Conservation (phyloP, 2,329 filamentous ascomycete genomes). For the Cytospora chrysosperma region DNA sequence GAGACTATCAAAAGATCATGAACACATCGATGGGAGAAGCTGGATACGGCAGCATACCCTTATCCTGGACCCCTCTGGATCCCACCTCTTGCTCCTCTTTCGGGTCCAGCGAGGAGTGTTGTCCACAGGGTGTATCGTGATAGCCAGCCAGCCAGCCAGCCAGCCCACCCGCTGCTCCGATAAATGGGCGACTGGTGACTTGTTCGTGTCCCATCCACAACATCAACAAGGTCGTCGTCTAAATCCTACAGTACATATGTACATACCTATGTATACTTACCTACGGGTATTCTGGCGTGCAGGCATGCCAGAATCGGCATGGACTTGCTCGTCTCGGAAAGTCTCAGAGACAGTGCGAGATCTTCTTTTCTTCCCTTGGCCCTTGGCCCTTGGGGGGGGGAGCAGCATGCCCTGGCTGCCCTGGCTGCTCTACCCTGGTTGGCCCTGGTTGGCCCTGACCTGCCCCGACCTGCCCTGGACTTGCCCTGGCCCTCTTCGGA, state of each 20-base stretch:
- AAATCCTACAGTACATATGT: too few relatives aligned
- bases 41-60: neutral
- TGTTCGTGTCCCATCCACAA: conserved; percentile 12
- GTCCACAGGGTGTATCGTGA: conserved; percentile 1
- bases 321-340: neutral
- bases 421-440: neutral
- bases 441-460: too few relatives aligned
- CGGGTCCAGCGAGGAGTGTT: conserved; percentile 4
- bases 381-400: neutral
- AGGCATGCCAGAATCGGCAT: neutral
- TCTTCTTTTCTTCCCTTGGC: neutral
- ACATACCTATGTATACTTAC: too few relatives aligned
- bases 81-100: neutral
- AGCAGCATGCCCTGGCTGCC: neutral
- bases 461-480: too few relatives aligned
- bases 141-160: too few relatives aligned
- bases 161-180: conserved; percentile 5
- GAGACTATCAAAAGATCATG: neutral
- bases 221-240: neutral
- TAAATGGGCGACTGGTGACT: conserved; percentile 4
- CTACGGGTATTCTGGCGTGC: conserved; percentile 13
- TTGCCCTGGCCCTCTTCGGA: too few relatives aligned
- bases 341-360: conserved; percentile 19
- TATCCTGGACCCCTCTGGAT: neutral
- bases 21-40: neutral